These are phyloP conservation scores for Calycina herbarum DNA, from an alignment of 2,329 filamentous ascomycete species.

Conservation along the genomic window DNA sequence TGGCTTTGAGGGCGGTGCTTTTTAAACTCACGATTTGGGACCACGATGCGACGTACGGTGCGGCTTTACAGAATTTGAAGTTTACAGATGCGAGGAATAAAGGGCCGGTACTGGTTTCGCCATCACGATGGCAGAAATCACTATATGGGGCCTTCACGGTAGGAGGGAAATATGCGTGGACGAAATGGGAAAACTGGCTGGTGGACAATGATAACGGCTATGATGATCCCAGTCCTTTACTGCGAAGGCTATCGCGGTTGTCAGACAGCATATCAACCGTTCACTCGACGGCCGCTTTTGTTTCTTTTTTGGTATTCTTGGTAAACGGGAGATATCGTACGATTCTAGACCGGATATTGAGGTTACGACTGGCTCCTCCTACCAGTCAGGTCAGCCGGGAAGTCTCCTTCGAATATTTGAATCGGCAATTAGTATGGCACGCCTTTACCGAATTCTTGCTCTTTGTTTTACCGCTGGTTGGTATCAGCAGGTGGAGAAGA, in stretches of 20 bases:
- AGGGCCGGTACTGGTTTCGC: constrained; percentile 63
- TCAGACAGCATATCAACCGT: constrained; percentile 69
- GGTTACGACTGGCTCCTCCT: constrained; percentile 81
- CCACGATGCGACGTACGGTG: constrained; percentile 92
- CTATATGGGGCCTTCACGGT: constrained; percentile 84
- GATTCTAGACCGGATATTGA: constrained; percentile 78
- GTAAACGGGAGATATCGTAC: constrained; percentile 90
- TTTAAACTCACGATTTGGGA: constrained; percentile 98
- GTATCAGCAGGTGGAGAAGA: constrained; percentile 87
- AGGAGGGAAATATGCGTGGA: constrained; percentile 85
- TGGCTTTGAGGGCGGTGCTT: constrained; percentile 73
- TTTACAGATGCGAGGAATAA: constrained; percentile 79
- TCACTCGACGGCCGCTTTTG: constrained; percentile 79
- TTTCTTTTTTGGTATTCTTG: constrained; percentile 87
- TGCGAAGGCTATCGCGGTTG: constrained; percentile 63
- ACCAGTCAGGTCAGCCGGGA: constrained; percentile 84
- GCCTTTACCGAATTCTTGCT: constrained; percentile 99
- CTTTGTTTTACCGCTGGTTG: constrained; percentile 94
- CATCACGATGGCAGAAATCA: constrained; percentile 79
- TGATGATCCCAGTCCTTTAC: constrained; percentile 54
- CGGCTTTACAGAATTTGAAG: constrained; percentile 84
- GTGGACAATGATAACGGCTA: constrained; percentile 75
- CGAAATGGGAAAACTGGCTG: constrained; percentile 87
- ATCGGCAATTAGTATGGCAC: constrained; percentile 97
- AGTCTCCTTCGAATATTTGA: constrained; percentile 96